phyloP scores from a whole-genome alignment of 306 rosid species.

The Benincasa hispida region DNA sequence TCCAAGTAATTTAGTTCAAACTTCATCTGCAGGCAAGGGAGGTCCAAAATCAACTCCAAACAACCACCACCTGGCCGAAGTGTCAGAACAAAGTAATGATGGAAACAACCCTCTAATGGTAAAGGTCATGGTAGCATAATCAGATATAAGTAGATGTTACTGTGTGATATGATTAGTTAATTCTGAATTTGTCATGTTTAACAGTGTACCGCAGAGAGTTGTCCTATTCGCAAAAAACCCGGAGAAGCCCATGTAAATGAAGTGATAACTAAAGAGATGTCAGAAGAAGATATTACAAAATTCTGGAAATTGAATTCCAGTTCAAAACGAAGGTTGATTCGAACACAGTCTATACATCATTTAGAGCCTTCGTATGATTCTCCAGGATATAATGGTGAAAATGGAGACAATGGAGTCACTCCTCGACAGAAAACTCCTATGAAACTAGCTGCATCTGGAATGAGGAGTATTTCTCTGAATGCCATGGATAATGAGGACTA shows the following conservation, averaged over 20 bases:
- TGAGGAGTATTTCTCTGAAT: background rate
- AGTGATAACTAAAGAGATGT: slow-evolving; percentile 5
- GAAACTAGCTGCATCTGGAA: background rate
- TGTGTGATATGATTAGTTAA: background rate
- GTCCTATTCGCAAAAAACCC: slow-evolving; percentile 13
- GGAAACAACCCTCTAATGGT: slow-evolving; percentile 39
- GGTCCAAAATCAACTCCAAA: slow-evolving; percentile 5
- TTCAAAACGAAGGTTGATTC: slow-evolving; percentile 14
- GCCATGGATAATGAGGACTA: background rate
- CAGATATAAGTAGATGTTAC: background rate
- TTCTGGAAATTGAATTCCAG: slow-evolving; percentile 19
- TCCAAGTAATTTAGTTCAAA: background rate
- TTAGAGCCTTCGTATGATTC: slow-evolving; percentile 18
- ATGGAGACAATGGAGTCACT: background rate
- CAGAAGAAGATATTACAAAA: slow-evolving; percentile 16
- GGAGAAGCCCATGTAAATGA: slow-evolving; percentile 18
- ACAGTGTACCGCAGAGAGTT: slow-evolving; percentile 16
- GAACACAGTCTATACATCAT: slow-evolving; percentile 15
- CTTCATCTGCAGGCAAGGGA: slow-evolving; percentile 17
- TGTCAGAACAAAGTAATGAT: slow-evolving; percentile 13
- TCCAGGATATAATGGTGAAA: background rate
- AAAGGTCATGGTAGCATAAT: slow-evolving; percentile 12
- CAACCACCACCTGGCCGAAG: slow-evolving; percentile 4
- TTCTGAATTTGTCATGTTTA: slow-evolving; percentile 22
- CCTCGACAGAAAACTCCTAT: background rate